Conservation (phyloP, 768 basidiomycete species). For the Rhizopogon roseolus region DNA sequence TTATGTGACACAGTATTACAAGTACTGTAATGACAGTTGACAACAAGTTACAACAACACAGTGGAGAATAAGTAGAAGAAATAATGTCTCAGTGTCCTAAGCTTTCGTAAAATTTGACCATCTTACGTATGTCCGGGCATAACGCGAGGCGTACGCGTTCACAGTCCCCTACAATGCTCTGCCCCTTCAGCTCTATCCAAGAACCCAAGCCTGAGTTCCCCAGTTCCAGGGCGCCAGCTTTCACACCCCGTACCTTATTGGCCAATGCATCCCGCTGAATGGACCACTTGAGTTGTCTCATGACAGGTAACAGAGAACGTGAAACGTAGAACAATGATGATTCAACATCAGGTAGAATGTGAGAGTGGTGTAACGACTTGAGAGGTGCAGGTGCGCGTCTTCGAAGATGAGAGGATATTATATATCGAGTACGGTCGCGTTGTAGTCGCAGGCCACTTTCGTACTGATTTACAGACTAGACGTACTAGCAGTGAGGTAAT, state of each 20-base stretch:
- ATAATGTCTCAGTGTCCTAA: constrained; percentile 17
- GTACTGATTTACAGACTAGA: constrained; percentile 64
- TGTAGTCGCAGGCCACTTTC: constrained; percentile 51
- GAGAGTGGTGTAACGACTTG: constrained; percentile 41
- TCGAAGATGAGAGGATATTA: constrained; percentile 52
- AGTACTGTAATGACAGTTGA: background rate
- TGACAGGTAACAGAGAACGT: constrained; percentile 55
- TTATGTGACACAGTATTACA: background rate
- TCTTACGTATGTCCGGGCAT: constrained; percentile 59
- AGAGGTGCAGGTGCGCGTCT: constrained; percentile 38
- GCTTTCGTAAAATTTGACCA: constrained; percentile 55
- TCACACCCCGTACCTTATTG: constrained; percentile 44
- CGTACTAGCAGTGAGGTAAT: background rate
- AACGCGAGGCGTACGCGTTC: constrained; percentile 66
- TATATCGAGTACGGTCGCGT: constrained; percentile 46
- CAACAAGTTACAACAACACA: background rate
- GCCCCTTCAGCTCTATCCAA: constrained; percentile 57
- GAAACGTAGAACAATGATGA: constrained; percentile 52
- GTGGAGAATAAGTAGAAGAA: background rate
- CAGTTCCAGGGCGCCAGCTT: constrained; percentile 24
- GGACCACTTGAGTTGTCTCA: constrained; percentile 70
- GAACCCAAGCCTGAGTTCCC: constrained; percentile 28
- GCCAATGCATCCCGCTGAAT: constrained; percentile 60
- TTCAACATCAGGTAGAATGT: constrained; percentile 61
- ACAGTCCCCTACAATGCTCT: constrained; percentile 47